phyloP scores from a whole-genome alignment of 2,329 filamentous ascomycete species.

The Alternaria arborescens region DNA sequence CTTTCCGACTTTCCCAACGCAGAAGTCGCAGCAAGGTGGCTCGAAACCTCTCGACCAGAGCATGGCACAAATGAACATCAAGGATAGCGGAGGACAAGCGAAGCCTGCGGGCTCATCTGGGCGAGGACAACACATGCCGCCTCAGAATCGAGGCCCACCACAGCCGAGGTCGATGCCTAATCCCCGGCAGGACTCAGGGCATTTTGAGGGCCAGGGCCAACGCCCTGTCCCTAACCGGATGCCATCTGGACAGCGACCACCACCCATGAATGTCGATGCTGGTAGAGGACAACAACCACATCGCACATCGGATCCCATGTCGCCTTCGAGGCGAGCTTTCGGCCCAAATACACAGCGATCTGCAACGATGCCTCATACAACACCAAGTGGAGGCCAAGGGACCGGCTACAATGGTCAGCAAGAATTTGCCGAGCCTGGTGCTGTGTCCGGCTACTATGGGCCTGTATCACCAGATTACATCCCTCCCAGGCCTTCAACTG shows the following conservation, averaged over 20 bases:
- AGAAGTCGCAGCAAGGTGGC: constrained; percentile 25
- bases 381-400: constrained; percentile 23
- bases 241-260: constrained; percentile 34
- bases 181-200: constrained; percentile 47
- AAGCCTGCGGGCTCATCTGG: constrained; percentile 29
- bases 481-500: constrained; percentile 49
- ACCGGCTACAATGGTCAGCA: constrained; percentile 32
- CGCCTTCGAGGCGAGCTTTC: constrained; percentile 42
- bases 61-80: constrained; percentile 49
- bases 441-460: constrained; percentile 48
- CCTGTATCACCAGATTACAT: constrained; percentile 47
- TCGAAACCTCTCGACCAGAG: constrained; percentile 40
- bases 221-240: constrained; percentile 37
- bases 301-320: constrained; percentile 31
- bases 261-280: constrained; percentile 33
- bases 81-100: constrained; percentile 26
- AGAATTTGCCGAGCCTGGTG: constrained; percentile 48
- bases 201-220: constrained; percentile 43
- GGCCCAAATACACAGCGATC: constrained; percentile 45
- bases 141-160: constrained; percentile 33
- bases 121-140: constrained; percentile 34
- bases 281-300: constrained; percentile 23
- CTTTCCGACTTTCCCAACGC: constrained; percentile 57
- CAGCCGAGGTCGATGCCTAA: constrained; percentile 30
- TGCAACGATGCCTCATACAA: constrained; percentile 50